Base-by-base conservation (phyloP, 2,329 filamentous ascomycete genomes). In the Pseudocercospora fijiensis region DNA sequence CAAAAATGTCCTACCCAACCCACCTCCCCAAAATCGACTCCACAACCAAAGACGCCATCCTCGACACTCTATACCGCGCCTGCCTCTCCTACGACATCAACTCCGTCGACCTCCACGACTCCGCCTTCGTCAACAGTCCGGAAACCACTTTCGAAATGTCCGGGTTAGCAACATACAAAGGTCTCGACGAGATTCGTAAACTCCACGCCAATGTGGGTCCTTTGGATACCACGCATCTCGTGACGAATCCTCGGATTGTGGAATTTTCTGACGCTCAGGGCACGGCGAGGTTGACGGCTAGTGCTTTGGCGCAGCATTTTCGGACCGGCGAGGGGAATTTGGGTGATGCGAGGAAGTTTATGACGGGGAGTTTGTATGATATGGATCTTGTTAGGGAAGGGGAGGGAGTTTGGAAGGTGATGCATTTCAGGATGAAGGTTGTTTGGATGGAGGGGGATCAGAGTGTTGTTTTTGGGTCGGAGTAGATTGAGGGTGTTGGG, bases 371-470 rank as follows among this genome's bases (percentile, higher is more conserved):
- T 10, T 58, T 71, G 57, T 79, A 78, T 61, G 70, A 45, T 18
- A 22, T 75, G 11, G 74, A 76, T 59, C 30, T 77, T 18, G 68
- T 75, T 4, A 73, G 75, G 68, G 66, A 67, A 18, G 53, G 7
- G 4, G 72, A 72, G 28, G 72, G 71, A 9, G 24, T 75, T 60
- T 78, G 77, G 77, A 78, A 75, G 71, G 72, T 75, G 18, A 73
- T 71, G 69, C 66, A 70, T 18, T 76, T 67, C 67, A 68, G 62
- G 24, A 56, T 76, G 43, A 68, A 77, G 47, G 30, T 72, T 58
- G 67, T 71, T 10, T 79, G 77, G 76, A 68, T 43, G 13, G 58
- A 74, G 49, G 75, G 74, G 2, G 73, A 76, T 69, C 11, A 13
- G 20, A 28, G 11, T 16, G 57, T 62, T 57, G 52, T 65, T n/a